Base-by-base conservation (phyloP, 2,329 filamentous ascomycete species). In the Pezicula carpinea region DNA sequence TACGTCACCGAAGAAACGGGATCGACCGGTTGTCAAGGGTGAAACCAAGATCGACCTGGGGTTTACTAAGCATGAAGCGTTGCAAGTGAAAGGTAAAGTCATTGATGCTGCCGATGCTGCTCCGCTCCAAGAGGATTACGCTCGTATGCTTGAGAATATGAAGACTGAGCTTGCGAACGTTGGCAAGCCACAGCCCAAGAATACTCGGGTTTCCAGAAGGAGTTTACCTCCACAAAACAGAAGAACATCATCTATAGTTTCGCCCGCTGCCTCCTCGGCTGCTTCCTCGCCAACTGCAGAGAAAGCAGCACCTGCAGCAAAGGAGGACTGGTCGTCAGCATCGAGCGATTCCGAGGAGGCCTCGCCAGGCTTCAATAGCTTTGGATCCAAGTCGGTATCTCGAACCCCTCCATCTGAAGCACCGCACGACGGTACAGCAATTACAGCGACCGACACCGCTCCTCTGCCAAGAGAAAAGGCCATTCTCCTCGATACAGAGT, bases 11-110 rank as follows among this genome's bases (percentile, higher is more conserved):
- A 67, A 66, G 15, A 48, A 52, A 52, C 21, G 63, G 52, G 34
- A 44, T 47, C 10, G 13, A 14, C 39, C 41, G 8, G 11, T 32
- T 29, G 5, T 34, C 2, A 14, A 31, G 11, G 41, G 47, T 6
- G 17, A 46, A 46, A 26, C 50, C 49, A 45, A 63, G 50, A 71
- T 79, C 34, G 73, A 78, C 43, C 67, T 85, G 13, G 70, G 70
- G 1, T 83, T 85, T 52, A 71, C 66, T 1, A 68, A 65, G 0
- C 80, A 85, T 49, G 70, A 74, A 17, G 62, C 59, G 19, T 61
- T 83, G 1, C 71, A 72, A 4, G 56, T 75, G 1, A 66, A 70
- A 1, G 59, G 52, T 26, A 69, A 53, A 15, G 14, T 42, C 8
- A 14, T 47, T 4, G 44, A 47, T 22, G 42, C 32, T 5, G 44